These are phyloP conservation scores for Globisporangium cystogenes DNA, from an alignment of 352 stramenopile genomes.

Conservation along the genomic window DNA sequence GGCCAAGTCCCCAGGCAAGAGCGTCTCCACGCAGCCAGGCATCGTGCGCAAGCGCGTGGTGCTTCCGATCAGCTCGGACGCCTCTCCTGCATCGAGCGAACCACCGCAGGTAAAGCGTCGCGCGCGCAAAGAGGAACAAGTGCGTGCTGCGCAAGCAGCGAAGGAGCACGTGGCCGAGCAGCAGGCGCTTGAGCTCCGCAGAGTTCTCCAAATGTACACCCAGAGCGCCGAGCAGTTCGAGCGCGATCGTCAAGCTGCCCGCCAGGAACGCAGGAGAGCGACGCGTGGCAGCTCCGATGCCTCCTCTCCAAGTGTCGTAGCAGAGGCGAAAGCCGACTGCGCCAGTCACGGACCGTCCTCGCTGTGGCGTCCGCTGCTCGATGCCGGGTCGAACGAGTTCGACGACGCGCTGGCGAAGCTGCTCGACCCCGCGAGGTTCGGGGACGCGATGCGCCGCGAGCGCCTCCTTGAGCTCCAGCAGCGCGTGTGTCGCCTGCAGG, in stretches of 20 bases:
- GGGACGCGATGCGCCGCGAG: constrained; percentile 3
- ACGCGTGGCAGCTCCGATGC: neutral
- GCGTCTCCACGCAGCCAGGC: neutral
- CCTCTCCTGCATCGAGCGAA: neutral
- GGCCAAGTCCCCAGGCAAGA: neutral
- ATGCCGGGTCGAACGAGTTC: constrained; percentile 2
- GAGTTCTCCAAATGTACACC: constrained; percentile 17
- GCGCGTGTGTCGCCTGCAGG: constrained; percentile 18
- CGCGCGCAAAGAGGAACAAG: constrained; percentile 1
- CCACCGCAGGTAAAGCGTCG: neutral
- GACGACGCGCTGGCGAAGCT: neutral
- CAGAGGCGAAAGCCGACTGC: neutral
- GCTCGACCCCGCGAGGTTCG: constrained; percentile 4
- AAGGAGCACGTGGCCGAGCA: constrained; percentile 13
- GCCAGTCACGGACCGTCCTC: neutral
- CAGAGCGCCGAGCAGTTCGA: constrained; percentile 15
- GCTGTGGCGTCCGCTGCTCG: constrained; percentile 20
- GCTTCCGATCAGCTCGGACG: no score
- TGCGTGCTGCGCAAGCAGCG: neutral
- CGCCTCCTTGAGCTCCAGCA: constrained; percentile 19
- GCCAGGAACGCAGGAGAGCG: constrained; percentile 7
- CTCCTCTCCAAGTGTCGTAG: no score
- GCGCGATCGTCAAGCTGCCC: constrained; percentile 11
- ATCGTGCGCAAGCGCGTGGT: constrained; percentile 8
- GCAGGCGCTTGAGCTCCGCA: constrained; percentile 10